Base-by-base conservation (phyloP, 2,329 filamentous ascomycete species). In the Gnomoniopsis smithogilvyi region DNA sequence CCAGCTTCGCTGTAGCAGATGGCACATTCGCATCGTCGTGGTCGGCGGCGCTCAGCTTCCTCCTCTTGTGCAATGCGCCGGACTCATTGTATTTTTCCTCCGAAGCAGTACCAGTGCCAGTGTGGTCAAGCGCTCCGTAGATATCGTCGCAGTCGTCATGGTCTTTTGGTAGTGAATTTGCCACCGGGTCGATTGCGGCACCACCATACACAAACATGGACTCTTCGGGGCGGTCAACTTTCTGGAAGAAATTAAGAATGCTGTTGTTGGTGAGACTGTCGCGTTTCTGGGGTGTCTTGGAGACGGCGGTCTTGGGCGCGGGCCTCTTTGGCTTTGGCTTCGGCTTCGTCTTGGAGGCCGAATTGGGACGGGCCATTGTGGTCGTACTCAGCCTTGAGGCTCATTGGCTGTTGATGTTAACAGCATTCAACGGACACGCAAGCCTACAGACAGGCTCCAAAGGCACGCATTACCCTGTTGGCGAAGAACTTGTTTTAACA, bases 171-270 rank as follows among this genome's bases (percentile, higher is more conserved):
- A 53, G 53, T 19, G 54, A n/a, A 22, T 50, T 22, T 24, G 53
- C 41, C 43, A 54, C 38, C n/a, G 61, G 57, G 14, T 57, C n/a
- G 10, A 65, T 66, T 1, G 65, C 54, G 3, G 64, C 47, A 17
- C 67, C 63, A n/a, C 70, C 62, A 7, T 59, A 62, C 0, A 79
- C 71, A 64, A 90, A 89, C 11, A 89, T 78, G 21, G 78, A 76
- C 58, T 86, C 76, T 62, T 88, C 80, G 58, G 81, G 75, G 54
- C 82, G 81, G 43, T 84, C 81, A 0, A 83, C 78, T 68, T 91
- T 92, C 67, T 89, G 86, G 69, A 92, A 92, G 71, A 91, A 92
- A 63, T 74, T 91, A 15, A 91, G 73, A 34, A 92, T 91, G 63
- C 86, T 91, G 7, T 79, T 78, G 66, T 90, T 91, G 76, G 74